These are phyloP conservation scores for Dendrostoma leiphaemia DNA, from an alignment of 2,329 filamentous ascomycete genomes.

Conservation along the genomic window DNA sequence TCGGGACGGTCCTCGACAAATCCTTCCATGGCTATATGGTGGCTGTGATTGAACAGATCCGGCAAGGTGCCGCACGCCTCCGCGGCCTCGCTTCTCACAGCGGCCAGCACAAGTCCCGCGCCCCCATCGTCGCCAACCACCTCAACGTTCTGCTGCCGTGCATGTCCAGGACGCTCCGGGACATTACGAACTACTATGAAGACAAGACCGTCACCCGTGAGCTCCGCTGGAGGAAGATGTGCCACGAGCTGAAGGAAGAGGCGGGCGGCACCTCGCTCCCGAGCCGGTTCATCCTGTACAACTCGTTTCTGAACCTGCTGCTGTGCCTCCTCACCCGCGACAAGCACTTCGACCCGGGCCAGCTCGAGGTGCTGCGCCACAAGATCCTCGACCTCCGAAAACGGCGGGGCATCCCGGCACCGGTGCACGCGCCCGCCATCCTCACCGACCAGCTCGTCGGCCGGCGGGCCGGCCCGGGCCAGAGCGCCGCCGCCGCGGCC, in stretches of 20 bases:
- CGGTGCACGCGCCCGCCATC: background rate
- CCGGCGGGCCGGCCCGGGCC: background rate
- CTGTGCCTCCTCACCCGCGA: slow-evolving; percentile 52
- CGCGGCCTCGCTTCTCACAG: slow-evolving; percentile 55
- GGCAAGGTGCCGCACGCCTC: slow-evolving; percentile 42
- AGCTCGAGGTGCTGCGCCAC: slow-evolving; percentile 46
- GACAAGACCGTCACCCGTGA: slow-evolving; percentile 46
- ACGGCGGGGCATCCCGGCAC: slow-evolving; percentile 43
- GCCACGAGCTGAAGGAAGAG: slow-evolving; percentile 52
- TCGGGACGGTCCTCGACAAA: slow-evolving; percentile 44
- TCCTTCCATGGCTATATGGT: slow-evolving; percentile 45
- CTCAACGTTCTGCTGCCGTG: slow-evolving; percentile 57
- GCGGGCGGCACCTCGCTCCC: slow-evolving; percentile 49
- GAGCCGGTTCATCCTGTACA: slow-evolving; percentile 54
- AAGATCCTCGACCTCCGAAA: slow-evolving; percentile 52
- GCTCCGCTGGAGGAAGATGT: slow-evolving; percentile 58
- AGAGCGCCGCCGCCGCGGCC: slow-evolving; percentile 11
- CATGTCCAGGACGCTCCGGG: slow-evolving; percentile 48
- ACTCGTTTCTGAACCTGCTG: slow-evolving; percentile 50
- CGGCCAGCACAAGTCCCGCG: slow-evolving; percentile 47
- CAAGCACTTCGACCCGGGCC: slow-evolving; percentile 52
- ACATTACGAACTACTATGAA: slow-evolving; percentile 52
- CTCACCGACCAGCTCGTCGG: background rate
- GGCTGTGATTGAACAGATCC: slow-evolving; percentile 46
- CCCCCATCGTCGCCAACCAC: slow-evolving; percentile 52